Base-by-base conservation (phyloP, 257 asterid genomes). In the Plantago elongata region DNA sequence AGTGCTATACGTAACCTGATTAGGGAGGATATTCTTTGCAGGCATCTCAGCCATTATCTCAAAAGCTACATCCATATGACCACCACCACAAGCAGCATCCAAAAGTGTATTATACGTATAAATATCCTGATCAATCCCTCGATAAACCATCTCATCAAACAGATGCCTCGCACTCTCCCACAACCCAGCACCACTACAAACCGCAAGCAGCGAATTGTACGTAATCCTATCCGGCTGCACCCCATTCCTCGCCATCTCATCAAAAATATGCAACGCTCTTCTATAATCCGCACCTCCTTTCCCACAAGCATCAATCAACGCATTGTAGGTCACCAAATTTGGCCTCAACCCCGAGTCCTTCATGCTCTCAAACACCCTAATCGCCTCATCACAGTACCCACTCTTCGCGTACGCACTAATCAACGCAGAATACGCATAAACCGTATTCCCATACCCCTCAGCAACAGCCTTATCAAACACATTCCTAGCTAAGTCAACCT, bases 341-440 rank as follows among this genome's bases (percentile, higher is more conserved):
- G 96, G 95, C 85, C 79, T 92, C 87, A 92, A 83, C 65, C 90
- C 90, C 6, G 80, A 71, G 67, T 62, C 77, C 86, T 89, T 86
- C 99, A 89, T 89, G 22, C 83, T 75, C 69, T 68, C 71, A 14
- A 92, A 89, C 54, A 89, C 79, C 49, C 76, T 65, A 34, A 92
- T 73, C 16, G 99, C 97, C 69, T 86, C 96, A 45, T 80, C 77
- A 52, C 88, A 80, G 48, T 69, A 69, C 4, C 99, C 97, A 65
- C 97, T 86, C 94, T 92, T 87, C 0, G 97, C 99, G 12, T 83
- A 92, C 16, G 99, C 96, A 66, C 99, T 80, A 4, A 92, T 87
- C 49, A 92, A 49, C 2, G 99, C 81, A 57, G 99, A 92, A 74
- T 92, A 84, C 16, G 88, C 94, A 40, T 83, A 92, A 45, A 92